Evolutionary conservation across 176 grass and related monocot genomes (phyloP), one percentile per base, ranked within the genome.

Genomic region (Hordeum vulgare): DNA sequence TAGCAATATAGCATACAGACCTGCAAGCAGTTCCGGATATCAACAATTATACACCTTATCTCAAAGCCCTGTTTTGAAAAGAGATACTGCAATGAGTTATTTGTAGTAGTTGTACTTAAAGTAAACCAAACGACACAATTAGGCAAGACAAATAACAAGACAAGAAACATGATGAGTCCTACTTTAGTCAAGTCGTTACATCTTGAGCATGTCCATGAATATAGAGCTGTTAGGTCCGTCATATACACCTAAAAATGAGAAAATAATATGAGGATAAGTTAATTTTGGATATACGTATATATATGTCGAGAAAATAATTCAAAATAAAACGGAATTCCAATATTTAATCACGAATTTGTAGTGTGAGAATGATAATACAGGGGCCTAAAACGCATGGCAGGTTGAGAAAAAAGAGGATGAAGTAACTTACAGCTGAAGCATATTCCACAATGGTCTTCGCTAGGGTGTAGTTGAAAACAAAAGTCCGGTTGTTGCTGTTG

Each of bases 11-110:
- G 64, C 67, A 78, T 47, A 76, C 57, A 66, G 1, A 98, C 96
- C 96, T 95, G 96, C 86, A 98, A 88, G 64, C 96, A 98, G 85
- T 88, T 91, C 73, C 93, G 70, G 61, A 98, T 65, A 86, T 98
- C 96, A 28, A 98, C 96, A 37, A 98, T 87, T 81, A 98, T 84
- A 66, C 90, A 88, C 77, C 86, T 87, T 85, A 95, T 57, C 90
- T 98, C 87, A 82, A 98, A 98, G 18, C 90, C 96, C 90, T 98
- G 85, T 84, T 49, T 17, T 49, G 14, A 49, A 49, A 49, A 2
- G 14, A 17, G 45, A 49, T 49, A 49, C 14, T 2, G 45, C 62
- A 49, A 24, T 36, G 23, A 84, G 54, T 26, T 41, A 69, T 10
- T 10, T 33, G 63, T n/a, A 31, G 51, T 36, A n/a, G 58, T 13